Percentiles rank a stretch among this genome's conserved stretches.
Conservation (phyloP, 2,329 filamentous ascomycete species). For the Furcasterigmium sp. region DNA sequence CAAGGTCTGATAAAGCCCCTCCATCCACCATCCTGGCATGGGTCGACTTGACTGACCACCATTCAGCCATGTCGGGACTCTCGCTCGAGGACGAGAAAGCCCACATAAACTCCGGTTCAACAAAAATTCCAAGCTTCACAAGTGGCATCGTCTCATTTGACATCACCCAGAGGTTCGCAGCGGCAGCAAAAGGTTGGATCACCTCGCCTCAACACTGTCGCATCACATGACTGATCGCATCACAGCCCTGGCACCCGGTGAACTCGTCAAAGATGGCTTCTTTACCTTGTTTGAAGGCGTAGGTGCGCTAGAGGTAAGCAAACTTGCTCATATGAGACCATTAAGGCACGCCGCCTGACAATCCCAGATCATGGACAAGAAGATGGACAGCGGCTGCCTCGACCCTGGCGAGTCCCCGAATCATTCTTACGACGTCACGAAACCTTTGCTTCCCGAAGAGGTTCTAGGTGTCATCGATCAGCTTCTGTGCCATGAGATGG, state of each 20-base stretch:
- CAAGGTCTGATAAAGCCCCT: neutral
- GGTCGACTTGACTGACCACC: too few species aligned
- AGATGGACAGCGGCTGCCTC: conserved; percentile 94
- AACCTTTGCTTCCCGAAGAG: conserved; percentile 66
- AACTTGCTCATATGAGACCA: neutral
- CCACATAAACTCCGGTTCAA: conserved; percentile 18
- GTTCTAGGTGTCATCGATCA: conserved; percentile 93
- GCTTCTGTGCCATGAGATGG: conserved; percentile 88
- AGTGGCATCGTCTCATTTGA: conserved; percentile 51
- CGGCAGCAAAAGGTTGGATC: conserved; percentile 46
- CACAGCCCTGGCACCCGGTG: conserved; percentile 68
- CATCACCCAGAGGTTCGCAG: conserved; percentile 51
- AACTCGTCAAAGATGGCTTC: conserved; percentile 87
- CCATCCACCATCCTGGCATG: neutral
- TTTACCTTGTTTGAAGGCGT: conserved; percentile 96
- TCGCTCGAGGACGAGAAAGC: conserved; percentile 29
- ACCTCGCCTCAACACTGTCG: neutral
- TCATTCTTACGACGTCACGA: conserved; percentile 71
- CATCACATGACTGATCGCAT: conserved; percentile 15
- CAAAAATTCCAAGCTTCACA: conserved; percentile 24
- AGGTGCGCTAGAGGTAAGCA: conserved; percentile 67
- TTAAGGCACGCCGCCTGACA: neutral
- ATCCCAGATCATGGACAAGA: conserved; percentile 92
- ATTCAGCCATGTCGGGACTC: conserved; percentile 29
- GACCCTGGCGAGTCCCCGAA: conserved; percentile 75